Conservation (phyloP, 805 yeast genomes). For the Starmerella scarabaei region DNA sequence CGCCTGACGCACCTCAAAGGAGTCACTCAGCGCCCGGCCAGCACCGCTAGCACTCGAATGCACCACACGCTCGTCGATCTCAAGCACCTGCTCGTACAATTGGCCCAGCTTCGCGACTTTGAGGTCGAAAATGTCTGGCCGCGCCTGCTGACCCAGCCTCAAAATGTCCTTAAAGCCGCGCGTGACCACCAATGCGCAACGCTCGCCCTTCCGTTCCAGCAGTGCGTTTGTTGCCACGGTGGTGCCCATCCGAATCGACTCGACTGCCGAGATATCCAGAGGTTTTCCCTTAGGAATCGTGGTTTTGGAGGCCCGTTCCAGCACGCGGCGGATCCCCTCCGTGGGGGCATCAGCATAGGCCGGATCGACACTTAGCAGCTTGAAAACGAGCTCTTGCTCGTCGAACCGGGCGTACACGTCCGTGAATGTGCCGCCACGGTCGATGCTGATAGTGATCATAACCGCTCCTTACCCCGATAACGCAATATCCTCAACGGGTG, state of each 20-base stretch:
- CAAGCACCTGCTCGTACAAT: conserved; percentile 63
- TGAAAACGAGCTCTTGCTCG: conserved; percentile 51
- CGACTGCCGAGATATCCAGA: conserved; percentile 42
- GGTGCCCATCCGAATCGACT: conserved; percentile 76
- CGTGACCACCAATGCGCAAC: conserved; percentile 74
- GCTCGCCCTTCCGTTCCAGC: conserved; percentile 81
- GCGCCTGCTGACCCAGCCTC: conserved; percentile 76
- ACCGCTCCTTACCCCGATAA: conserved; percentile 4
- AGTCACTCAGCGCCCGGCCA: conserved; percentile 36
- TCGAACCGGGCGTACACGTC: conserved; percentile 51
- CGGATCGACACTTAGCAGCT: conserved; percentile 80
- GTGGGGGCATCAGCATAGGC: conserved; percentile 77
- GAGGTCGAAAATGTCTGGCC: conserved; percentile 81
- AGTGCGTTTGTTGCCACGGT: conserved; percentile 94
- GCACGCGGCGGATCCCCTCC: conserved; percentile 73
- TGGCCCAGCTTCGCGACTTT: conserved; percentile 59
- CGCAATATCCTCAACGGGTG: too few relatives aligned
- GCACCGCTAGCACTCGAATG: conserved; percentile 66
- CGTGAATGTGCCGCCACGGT: conserved; percentile 84
- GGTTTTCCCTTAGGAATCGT: conserved; percentile 47
- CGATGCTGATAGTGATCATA: conserved; percentile 22
- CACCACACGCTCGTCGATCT: conserved; percentile 83
- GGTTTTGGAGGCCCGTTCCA: conserved; percentile 45
- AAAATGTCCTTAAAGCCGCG: conserved; percentile 78
- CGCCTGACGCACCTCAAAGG: conserved; percentile 40